A percentile compares a stretch with the other conserved stretches of the same genome.
These are phyloP conservation scores for Teunomyces barrocoloradensis DNA, from an alignment of 805 yeast species.

Conservation along the genomic window DNA sequence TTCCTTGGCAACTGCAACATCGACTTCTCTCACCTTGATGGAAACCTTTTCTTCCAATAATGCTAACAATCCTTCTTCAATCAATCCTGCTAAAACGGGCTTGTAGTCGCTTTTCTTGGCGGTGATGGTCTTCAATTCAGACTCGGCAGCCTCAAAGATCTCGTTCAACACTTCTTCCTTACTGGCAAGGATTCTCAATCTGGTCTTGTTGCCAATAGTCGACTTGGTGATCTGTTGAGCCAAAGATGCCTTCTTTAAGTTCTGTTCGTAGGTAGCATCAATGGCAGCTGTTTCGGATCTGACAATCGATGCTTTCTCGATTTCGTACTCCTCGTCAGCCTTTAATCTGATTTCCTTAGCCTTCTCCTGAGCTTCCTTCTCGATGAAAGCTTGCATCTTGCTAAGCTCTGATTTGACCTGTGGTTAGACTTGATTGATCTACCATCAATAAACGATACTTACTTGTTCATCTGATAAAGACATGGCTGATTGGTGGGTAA, in stretches of 20 bases:
- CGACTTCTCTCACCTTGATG: constrained; percentile 66
- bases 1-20: constrained; percentile 56
- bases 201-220: constrained; percentile 90
- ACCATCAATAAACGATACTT: constrained; percentile 10
- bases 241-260: constrained; percentile 85
- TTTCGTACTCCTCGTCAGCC: constrained; percentile 98
- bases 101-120: constrained; percentile 59
- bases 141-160: constrained; percentile 69
- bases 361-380: constrained; percentile 98
- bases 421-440: not conserved
- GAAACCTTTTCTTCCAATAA: constrained; percentile 69
- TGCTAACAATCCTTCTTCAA: constrained; percentile 70
- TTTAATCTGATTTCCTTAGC: constrained; percentile 93
- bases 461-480: constrained; percentile 33
- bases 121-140: constrained; percentile 57
- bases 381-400: constrained; percentile 98
- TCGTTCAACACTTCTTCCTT: constrained; percentile 73
- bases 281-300: constrained; percentile 88
- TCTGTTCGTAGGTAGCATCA: constrained; percentile 74
- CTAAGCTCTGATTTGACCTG: constrained; percentile 92
- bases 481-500: constrained; percentile 12
- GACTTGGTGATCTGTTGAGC: constrained; percentile 95
- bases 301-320: constrained; percentile 93
- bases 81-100: constrained; percentile 68
- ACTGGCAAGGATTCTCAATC: constrained; percentile 84